Base-by-base conservation (phyloP, 2,329 filamentous ascomycete species). In the Juglanconis sp. region DNA sequence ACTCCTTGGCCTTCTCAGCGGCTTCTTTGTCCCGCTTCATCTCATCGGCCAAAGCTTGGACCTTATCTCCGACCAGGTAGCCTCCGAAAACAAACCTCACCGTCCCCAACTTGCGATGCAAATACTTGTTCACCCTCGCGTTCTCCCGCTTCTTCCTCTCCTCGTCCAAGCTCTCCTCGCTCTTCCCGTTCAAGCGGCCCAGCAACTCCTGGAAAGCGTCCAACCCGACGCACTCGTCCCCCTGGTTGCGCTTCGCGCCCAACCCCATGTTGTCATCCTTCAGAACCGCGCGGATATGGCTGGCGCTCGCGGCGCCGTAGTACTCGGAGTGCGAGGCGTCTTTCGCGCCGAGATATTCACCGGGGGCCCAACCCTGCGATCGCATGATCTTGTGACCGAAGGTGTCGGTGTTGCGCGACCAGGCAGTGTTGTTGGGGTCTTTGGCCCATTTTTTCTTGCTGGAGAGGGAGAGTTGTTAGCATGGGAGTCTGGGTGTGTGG, bases 391-490 rank as follows among this genome's bases (percentile, higher is more conserved):
- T 91, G 73, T 96, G 93, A 67, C 95, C 95, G 73, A 95, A 98
- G 57, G 87, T 88, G 59, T 83, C 84, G 65, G 89, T 91, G 72
- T 93, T 89, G 69, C 88, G 87, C 59, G 89, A 87, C 95, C 95
- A 99, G 81, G 85, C 87, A 52, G 91, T 96, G 75, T 98, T 99
- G 77, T 98, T 97, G 7, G 95, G 95, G 76, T 99, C 95, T 72
- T 89, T 83, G 66, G 89, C 89, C 71, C 98, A 87, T 77, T 94
- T 96, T 52, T 81, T 81, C 67, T 71, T 74, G 64, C 73, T 77
- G 55, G 4, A 64, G n/a, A 32, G 32, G 40, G 31, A 24, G 35
- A 13, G 35, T 24, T 51, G 53, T 57, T 51, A 61, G 58, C 49
- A 53, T 32, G 50, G 5, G 13, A 24, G 4, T 13, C 17, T 30